Evolutionary conservation across 2,329 filamentous ascomycete species (phyloP).

Genomic region (Proliferodiscus dingleyae): DNA sequence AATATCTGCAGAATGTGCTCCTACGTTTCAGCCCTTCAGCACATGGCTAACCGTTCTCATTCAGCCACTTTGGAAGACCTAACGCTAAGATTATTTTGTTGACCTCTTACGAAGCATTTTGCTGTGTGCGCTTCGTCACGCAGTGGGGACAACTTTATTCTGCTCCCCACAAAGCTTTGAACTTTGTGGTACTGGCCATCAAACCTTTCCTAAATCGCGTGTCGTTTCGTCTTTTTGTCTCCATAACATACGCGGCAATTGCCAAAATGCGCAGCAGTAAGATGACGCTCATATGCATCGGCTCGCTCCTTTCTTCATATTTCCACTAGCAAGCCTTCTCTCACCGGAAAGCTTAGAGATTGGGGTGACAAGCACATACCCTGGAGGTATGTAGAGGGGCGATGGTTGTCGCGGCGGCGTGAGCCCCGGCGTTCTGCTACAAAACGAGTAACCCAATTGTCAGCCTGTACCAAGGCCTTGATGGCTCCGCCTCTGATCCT

Average conservation of each 20-base stretch:
- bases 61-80: no score
- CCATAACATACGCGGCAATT: background rate
- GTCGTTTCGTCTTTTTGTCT: background rate
- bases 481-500: constrained; percentile 3
- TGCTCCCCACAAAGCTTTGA: background rate
- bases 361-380: no score
- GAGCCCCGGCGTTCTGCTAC: background rate
- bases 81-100: no score
- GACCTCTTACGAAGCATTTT: no score
- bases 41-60: background rate
- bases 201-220: no score
- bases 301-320: background rate
- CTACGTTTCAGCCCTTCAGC: background rate
- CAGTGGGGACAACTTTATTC: no score
- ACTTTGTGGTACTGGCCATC: no score
- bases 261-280: background rate
- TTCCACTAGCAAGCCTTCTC: background rate
- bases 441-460: background rate
- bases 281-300: background rate
- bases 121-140: no score
- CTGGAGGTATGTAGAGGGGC: no score
- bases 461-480: background rate
- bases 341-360: no score
- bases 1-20: no score
- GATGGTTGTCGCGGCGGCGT: background rate